Base-by-base conservation (phyloP, 2,329 filamentous ascomycete species). In the Fusarium pilosicola region DNA sequence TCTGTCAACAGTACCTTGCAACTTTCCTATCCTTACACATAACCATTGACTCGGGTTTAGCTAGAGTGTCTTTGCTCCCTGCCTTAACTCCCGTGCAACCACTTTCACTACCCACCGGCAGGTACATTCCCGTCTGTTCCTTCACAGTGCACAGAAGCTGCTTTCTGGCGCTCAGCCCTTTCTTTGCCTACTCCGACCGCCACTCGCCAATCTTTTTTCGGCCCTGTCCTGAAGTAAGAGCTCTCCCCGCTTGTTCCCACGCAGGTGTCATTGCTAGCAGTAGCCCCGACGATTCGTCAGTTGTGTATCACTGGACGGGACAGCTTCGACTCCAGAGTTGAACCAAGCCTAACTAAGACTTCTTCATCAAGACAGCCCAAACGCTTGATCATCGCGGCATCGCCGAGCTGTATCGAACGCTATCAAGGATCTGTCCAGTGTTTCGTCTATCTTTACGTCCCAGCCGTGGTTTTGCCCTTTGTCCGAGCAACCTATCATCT, bases 191-290 rank as follows among this genome's bases (percentile, higher is more conserved):
- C 54, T 51, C 62, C 57, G 56, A 68, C 71, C 62, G 62, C 71
- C 69, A 70, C 70, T 73, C 65, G 70, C 65, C 65, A 66, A 73
- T 73, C 70, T 73, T 73, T 69, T 55, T 62, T 51, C 48, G 68
- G 58, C 51, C 41, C 55, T 41, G 51, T 46, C 28, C 55, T 55
- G 24, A 55, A 55, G 24, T 66, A 41, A 64, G 54, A 68, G 71
- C 62, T 73, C 66, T 72, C 68, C 70, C 67, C 71, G 71, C 71
- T 72, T 68, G 71, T 74, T 74, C 71, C 67, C 42, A 65, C 45
- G 51, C 44, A 65, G 57, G 59, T 57, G 42, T 62, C 68, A 34
- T 62, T 44, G 58, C 46, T 68, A 73, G 59, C 41, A 57, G 49
- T 52, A 42, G 48, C 49, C 60, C 28, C 24, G 65, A 48, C 56